These are phyloP conservation scores for Penicillium coffeae DNA, from an alignment of 495 filamentous ascomycete species.

Conservation along the genomic window DNA sequence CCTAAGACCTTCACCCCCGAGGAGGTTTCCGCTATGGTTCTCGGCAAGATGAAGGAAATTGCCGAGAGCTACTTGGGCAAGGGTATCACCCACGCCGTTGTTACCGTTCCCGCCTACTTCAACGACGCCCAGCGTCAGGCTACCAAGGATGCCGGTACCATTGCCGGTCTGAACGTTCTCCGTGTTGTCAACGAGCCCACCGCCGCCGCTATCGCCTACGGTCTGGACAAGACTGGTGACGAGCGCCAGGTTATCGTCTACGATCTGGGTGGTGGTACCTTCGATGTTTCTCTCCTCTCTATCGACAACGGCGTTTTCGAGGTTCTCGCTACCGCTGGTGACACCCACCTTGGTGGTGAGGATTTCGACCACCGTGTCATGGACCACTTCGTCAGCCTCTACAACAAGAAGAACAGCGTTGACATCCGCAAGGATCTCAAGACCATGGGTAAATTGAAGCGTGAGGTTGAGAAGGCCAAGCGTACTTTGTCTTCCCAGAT, in stretches of 20 bases:
- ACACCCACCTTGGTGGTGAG: conserved; percentile 99
- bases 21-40: conserved; percentile 78
- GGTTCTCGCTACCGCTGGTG: conserved; percentile 96
- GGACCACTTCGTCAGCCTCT: conserved; percentile 94
- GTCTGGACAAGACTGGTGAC: conserved; percentile 79
- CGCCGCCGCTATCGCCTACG: conserved; percentile 93
- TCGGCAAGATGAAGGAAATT: conserved; percentile 92
- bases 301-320: conserved; percentile 98
- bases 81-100: conserved; percentile 90
- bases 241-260: conserved; percentile 94
- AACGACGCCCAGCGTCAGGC: conserved; percentile 97
- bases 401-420: conserved; percentile 97
- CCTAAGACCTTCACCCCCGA: conserved; percentile 80
- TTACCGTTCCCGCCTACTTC: conserved; percentile 97
- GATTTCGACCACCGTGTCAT: conserved; percentile 99
- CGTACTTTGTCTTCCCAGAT: conserved; percentile 97
- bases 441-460: conserved; percentile 99
- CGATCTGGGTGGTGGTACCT: conserved; percentile 99
- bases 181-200: conserved; percentile 98
- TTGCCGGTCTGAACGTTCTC: conserved; percentile 89
- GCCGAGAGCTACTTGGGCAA: conserved; percentile 86
- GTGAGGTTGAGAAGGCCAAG: conserved; percentile 99
- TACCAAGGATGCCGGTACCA: conserved; percentile 96
- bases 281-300: conserved; percentile 97
- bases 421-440: conserved; percentile 93